A percentile compares a stretch with the other conserved stretches of the same genome.
Evolutionary conservation across 257 asterid species (phyloP).

Genomic region (Ehretia macrophylla): DNA sequence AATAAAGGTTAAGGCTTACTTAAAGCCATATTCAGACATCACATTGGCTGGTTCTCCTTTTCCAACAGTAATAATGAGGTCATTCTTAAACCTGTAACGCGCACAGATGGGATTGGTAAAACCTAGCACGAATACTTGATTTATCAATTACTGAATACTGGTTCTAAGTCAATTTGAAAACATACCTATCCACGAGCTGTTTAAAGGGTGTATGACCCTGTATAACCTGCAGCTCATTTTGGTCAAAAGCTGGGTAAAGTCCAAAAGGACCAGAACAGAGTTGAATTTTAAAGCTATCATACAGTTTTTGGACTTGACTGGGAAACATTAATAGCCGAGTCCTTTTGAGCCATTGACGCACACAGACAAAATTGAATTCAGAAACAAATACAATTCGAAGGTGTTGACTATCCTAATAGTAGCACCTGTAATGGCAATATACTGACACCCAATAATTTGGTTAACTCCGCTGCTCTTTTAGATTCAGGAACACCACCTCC

Average conservation of each 20-base stretch:
- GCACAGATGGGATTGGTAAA: conserved; percentile 11
- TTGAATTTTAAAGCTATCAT: neutral
- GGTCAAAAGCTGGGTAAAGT: conserved; percentile 9
- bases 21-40: conserved; percentile 89
- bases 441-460: conserved; percentile 52
- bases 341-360: conserved; percentile 1
- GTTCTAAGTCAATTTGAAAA: conserved; percentile 1
- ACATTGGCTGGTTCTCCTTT: conserved; percentile 87
- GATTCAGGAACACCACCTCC: conserved; percentile 97
- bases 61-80: conserved; percentile 69
- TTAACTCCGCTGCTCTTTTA: conserved; percentile 63
- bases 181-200: conserved; percentile 58
- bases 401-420: conserved; percentile 7
- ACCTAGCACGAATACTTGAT: neutral
- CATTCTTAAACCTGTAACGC: conserved; percentile 60
- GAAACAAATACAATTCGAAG: neutral
- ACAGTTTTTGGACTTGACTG: neutral
- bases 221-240: conserved; percentile 62
- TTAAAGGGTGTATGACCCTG: conserved; percentile 92
- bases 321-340: too few relatives aligned
- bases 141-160: neutral
- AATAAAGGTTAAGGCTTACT: conserved; percentile 36
- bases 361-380: neutral
- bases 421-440: conserved; percentile 65
- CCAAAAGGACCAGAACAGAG: conserved; percentile 6